Percentiles rank a stretch among this genome's conserved stretches.
Conservation (phyloP, 192 early-diverging fungal genomes). For the Funneliformis mosseae region DNA sequence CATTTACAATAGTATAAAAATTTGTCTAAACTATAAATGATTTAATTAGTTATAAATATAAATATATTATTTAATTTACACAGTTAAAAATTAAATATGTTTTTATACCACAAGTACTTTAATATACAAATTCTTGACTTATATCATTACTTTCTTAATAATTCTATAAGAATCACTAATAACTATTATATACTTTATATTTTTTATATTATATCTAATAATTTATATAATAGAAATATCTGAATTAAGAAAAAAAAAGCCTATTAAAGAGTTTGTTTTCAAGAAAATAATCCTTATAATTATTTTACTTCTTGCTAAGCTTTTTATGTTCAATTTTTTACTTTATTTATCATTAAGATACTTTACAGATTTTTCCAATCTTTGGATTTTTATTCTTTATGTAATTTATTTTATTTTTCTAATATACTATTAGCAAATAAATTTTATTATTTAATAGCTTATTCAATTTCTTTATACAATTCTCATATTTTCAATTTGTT, state of each 20-base stretch:
- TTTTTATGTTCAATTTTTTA: slow-evolving; percentile 30
- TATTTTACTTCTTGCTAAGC: slow-evolving; percentile 27
- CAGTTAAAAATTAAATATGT: background rate
- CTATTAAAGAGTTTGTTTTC: slow-evolving; percentile 13
- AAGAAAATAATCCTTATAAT: slow-evolving; percentile 32
- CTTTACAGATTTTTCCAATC: slow-evolving; percentile 42
- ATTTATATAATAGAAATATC: slow-evolving; percentile 34
- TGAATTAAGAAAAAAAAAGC: slow-evolving; percentile 37
- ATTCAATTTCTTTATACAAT: background rate
- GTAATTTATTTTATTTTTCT: background rate
- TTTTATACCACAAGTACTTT: slow-evolving; percentile 30
- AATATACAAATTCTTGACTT: slow-evolving; percentile 42
- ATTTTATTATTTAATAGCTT: slow-evolving; percentile 35
- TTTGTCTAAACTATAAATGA: background rate
- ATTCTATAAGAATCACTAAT: slow-evolving; percentile 8
- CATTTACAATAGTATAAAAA: background rate
- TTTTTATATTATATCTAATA: slow-evolving; percentile 32
- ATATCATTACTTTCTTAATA: slow-evolving; percentile 30
- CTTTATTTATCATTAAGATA: slow-evolving; percentile 38
- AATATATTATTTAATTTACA: background rate
- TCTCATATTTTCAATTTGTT: slow-evolving; percentile 51
- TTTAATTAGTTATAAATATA: background rate
- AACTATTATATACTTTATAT: slow-evolving; percentile 29
- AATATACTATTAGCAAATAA: slow-evolving; percentile 17
- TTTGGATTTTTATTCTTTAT: slow-evolving; percentile 15